Percentiles rank a stretch among this genome's conserved stretches.
Conservation (phyloP, 306 rosid genomes). For the Hylodesmum podocarpum region DNA sequence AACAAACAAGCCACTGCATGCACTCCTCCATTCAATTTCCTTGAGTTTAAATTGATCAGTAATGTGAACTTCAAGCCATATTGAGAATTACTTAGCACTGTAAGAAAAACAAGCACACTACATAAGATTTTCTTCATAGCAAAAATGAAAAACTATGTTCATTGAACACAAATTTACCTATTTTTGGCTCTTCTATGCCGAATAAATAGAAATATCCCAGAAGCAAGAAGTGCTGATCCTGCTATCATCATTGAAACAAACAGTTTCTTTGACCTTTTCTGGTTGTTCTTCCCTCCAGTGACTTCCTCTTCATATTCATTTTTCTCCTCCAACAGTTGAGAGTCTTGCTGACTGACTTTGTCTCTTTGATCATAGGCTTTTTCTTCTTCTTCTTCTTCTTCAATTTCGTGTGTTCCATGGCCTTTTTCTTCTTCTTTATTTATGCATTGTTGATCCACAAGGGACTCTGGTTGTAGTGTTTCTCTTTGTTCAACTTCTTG, state of each 20-base stretch:
- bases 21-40: neutral
- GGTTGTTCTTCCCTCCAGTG: conserved; percentile 9
- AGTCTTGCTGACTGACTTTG: neutral
- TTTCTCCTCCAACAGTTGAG: neutral
- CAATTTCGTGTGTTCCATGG: conserved; percentile 1
- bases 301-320: conserved; percentile 31
- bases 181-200: conserved; percentile 37
- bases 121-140: neutral
- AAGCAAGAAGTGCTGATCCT: conserved; percentile 58
- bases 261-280: conserved; percentile 36
- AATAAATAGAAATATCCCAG: conserved; percentile 43
- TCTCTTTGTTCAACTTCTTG: conserved; percentile 20
- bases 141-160: conserved; percentile 7
- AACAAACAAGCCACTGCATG: neutral
- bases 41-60: neutral
- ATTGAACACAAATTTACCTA: conserved; percentile 10
- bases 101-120: neutral
- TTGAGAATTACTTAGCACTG: neutral
- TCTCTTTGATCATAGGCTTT: neutral
- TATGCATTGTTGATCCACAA: neutral
- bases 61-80: neutral
- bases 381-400: conserved; percentile 21
- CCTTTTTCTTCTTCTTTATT: conserved; percentile 15
- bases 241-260: conserved; percentile 43
- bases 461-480: neutral